These are phyloP conservation scores for Fraxinus velutina DNA, from an alignment of 305 asterid genomes.

Conservation along the genomic window DNA sequence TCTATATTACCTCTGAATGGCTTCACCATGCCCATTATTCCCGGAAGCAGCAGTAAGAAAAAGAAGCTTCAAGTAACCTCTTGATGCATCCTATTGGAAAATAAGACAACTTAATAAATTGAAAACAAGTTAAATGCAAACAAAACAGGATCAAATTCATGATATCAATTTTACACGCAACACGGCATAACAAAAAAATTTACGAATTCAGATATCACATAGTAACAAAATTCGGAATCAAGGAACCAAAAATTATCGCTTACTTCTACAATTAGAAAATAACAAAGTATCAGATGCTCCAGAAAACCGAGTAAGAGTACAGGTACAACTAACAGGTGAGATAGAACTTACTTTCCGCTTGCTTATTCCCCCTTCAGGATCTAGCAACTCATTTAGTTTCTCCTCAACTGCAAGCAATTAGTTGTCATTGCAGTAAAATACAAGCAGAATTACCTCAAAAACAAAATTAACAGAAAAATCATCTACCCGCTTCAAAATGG, in stretches of 20 bases:
- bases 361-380: slow-evolving; percentile 83
- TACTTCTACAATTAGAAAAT: slow-evolving; percentile 13
- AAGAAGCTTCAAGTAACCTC: slow-evolving; percentile 88
- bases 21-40: slow-evolving; percentile 68
- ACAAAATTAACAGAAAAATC: slow-evolving; percentile 21
- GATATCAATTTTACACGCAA: background rate
- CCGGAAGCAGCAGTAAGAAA: slow-evolving; percentile 88
- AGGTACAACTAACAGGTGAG: background rate
- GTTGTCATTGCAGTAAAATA: slow-evolving; percentile 20
- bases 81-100: slow-evolving; percentile 72
- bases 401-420: slow-evolving; percentile 67
- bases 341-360: slow-evolving; percentile 66
- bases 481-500: slow-evolving; percentile 77
- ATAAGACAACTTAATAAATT: background rate
- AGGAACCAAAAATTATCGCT: slow-evolving; percentile 10
- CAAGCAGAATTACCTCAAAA: slow-evolving; percentile 20
- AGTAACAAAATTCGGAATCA: slow-evolving; percentile 5
- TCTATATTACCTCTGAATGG: slow-evolving; percentile 70
- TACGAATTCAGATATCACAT: background rate
- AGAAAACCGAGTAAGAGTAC: background rate
- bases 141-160: slow-evolving; percentile 3
- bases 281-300: background rate
- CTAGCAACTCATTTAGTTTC: slow-evolving; percentile 76
- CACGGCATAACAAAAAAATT: background rate
- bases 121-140: background rate